Base-by-base conservation (phyloP, 371 early-diverging fungal species). In the Syncephalastrum racemosum region DNA sequence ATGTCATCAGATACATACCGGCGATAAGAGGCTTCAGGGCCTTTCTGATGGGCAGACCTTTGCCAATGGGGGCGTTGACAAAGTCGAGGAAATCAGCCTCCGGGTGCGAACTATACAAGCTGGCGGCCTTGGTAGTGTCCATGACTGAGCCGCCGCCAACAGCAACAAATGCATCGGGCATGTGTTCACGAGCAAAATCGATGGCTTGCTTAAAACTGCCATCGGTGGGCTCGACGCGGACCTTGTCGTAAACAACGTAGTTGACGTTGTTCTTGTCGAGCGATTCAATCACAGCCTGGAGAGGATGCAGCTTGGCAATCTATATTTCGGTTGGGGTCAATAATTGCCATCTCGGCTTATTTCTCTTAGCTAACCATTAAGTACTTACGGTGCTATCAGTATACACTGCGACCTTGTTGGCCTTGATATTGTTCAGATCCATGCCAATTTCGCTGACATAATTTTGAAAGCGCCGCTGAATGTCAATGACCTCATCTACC, bases 111-210 rank as follows among this genome's bases (percentile, higher is more conserved):
- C 83, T 77, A 68, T 93, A 93, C 69, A 95, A 75, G 64, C 91
- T 93, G 43, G 93, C 95, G 25, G 93, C 95, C 70, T 95, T 95
- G 56, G 92, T 82, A 10, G 95, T 95, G 64, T 95, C 95, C 58
- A 95, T 93, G 25, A 90, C 90, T 2, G 92, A 92, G n/a, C 95
- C 95, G 56, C 95, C 95, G 53, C 95, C 95, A 4, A 95, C 93
- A 16, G 95, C 95, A n/a, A 95, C 81, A 63, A 91, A 88, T 3
- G 90, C 87, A 65, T 90, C 93, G 15, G 92, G 90, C 39, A 73
- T 67, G 58, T 92, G 86, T 22, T 73, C 50, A 58, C 88, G 84
- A 42, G 90, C 87, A 54, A 90, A 93, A 5, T 83, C 86, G 59
- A 95, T 92, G 16, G 93, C 93, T 18, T 86, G 71, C 70, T 84